Base-by-base conservation (phyloP, 1,284 basidiomycete species). In the Phaffia rhodozyma region DNA sequence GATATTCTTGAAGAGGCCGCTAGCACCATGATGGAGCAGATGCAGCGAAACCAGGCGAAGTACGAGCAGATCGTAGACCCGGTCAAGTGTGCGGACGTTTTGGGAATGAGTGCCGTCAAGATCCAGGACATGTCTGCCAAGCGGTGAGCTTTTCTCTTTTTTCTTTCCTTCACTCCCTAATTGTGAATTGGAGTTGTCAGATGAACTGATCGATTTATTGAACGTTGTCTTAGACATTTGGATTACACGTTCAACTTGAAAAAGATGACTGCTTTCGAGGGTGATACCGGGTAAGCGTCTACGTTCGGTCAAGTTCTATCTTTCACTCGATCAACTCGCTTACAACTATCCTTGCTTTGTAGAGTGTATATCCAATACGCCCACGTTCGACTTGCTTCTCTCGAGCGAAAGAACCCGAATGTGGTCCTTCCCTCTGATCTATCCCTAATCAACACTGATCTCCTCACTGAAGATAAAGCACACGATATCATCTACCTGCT, bases 51-150 rank as follows among this genome's bases (percentile, higher is more conserved):
- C 74, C 87, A 91, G 76, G 90, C 84, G 65, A 98, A 98, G 78
- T 97, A 96, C 72, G 83, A 80, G 1, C 85, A 86, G 55, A 82
- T 98, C 62, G 89, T 91, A 72, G 85, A 98, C 76, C 93, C 93
- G 0, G 86, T 91, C 73, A 77, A 76, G 55, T 88, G 87, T 53
- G 85, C 85, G 66, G 82, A 83, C 70, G 89, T 97, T 74, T 85
- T 97, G 63, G 96, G 94, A 34, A 90, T 96, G 72, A 90, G 91
- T 0, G 93, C 91, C 7, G 87, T 99, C 73, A 98, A 98, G 80
- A 93, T 99, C 70, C 96, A 98, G 77, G 94, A 98, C 75, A 92
- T 97, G 91, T 81, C 86, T 52, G 91, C 89, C 30, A 97, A 93
- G 77, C 80, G 89, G 89, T 90, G 70, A 56, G 80, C n/a, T n/a